phyloP scores from a whole-genome alignment of 495 filamentous ascomycete species.

The Bombardia bombarda region DNA sequence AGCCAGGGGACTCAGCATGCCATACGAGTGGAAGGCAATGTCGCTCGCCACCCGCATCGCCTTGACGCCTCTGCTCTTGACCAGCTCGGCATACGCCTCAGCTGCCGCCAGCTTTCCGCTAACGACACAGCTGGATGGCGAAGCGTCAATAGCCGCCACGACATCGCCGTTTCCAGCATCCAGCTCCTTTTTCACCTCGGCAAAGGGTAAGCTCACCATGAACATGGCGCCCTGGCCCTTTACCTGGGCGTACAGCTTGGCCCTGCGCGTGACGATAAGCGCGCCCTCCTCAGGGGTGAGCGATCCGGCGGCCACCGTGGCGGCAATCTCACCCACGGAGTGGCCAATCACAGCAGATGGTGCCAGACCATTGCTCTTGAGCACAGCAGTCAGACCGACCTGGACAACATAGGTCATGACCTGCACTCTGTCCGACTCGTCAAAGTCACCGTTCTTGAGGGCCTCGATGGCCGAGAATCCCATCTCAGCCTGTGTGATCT shows the following conservation, averaged over 20 bases:
- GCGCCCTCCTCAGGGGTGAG: neutral
- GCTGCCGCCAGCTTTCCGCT: no score
- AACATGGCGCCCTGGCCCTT: neutral
- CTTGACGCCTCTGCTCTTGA: no score
- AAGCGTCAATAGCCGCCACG: neutral
- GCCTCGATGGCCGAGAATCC: neutral
- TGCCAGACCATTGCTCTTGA: neutral
- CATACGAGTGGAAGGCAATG: no score
- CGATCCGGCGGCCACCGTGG: neutral
- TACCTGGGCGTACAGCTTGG: neutral
- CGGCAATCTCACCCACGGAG: neutral
- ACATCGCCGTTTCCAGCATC: neutral
- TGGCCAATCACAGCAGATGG: neutral
- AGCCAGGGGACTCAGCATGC: no score
- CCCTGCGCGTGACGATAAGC: neutral
- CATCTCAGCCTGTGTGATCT: neutral
- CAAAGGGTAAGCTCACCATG: neutral
- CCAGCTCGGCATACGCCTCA: no score
- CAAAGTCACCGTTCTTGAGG: neutral
- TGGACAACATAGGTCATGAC: neutral
- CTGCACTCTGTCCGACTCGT: neutral
- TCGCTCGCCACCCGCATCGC: no score
- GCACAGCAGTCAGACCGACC: neutral
- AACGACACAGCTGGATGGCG: no score
- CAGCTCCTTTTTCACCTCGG: neutral